Base-by-base conservation (phyloP, 2,329 filamentous ascomycete genomes). In the Paecilomyces fulvus region DNA sequence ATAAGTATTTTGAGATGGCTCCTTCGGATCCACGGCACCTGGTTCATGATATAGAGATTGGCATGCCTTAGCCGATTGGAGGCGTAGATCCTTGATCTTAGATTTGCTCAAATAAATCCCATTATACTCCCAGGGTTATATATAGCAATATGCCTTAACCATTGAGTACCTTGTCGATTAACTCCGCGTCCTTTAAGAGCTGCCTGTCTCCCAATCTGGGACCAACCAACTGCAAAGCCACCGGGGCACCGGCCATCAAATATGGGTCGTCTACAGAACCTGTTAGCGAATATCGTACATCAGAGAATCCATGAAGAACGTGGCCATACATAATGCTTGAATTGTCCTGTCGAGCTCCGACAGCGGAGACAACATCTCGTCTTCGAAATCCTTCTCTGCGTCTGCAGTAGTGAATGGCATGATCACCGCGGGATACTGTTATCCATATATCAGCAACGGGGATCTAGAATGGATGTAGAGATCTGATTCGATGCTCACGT, bases 401-500 rank as follows among this genome's bases (percentile, higher is more conserved):
- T 37, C 33, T n/a, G 33, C 33, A 37, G 33, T 37, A 37, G 33
- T 37, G 33, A 37, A 37, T 14, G 33, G 33, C 12, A 37, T n/a
- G 33, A 37, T 37, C 33, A 37, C 33, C 7, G 33, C 33, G 10
- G 33, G 33, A 37, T 37, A 37, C 33, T 37, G 33, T 37, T 37
- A n/a, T n/a, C 4, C 12, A 37, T 3, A n/a, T 28, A n/a, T 37
- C 12, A 37, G 33, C 12, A 4, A 37, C 33, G 7, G 11, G 12
- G 11, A 14, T n/a, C 2, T 12, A 5, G n/a, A 37, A 14, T 14
- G 12, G 7, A n/a, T 14, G 5, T 37, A 2, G 33, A n/a, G 33
- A 28, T 28, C 1, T 28, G 12, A 14, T 12, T 10, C 12, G 12
- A 37, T 28, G 5, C 33, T 37, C n/a, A 37, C 33, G 61, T 73